Evolutionary conservation across 768 basidiomycete genomes (phyloP), one percentile per base, ranked within the genome.

Genomic region (Russula ochroleuca): DNA sequence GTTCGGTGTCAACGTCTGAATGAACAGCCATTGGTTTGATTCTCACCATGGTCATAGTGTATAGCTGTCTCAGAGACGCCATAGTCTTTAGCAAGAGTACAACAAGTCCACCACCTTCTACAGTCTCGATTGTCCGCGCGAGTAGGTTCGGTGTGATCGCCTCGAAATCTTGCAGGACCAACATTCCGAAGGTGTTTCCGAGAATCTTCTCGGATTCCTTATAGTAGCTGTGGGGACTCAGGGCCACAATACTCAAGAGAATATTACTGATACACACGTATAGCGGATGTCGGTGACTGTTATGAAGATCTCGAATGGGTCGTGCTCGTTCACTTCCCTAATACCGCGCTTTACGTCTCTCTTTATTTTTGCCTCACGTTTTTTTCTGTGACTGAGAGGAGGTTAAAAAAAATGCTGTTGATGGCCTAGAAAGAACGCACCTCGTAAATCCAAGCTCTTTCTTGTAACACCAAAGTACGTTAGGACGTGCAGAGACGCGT

Each of bases 261-360:
- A 35, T 25, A 15, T 14, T 50, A 40, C 19, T 57, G 43, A 11
- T 38, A 82, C 88, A 71, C 72, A 94, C 86, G 92, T 94, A 79
- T 99, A 99, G 61, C 96, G 87, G 63, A 99, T 98, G 73, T 99
- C 96, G 4, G 96, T 98, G n/a, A 98, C 95, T 0, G 92, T 91
- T 14, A 98, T 87, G 72, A 99, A 99, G 48, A 98, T 92, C 77
- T 99, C 97, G 73, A 99, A 98, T 1, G 97, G 96, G 74, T 92
- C 86, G 73, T 97, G 92, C 63, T 99, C 94, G 72, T 97, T 95
- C 2, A 89, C 85, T 70, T 99, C 96, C 28, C 97, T 83, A 38
- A 94, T 84, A 6, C 96, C 96, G 14, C 93, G 85, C 75, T 97
- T 98, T 35, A 97, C 87, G 73, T 99, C 95, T 58, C 93, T 82